Evolutionary conservation across 345 rosid species (phyloP).

Genomic region (Salix purpurea): DNA sequence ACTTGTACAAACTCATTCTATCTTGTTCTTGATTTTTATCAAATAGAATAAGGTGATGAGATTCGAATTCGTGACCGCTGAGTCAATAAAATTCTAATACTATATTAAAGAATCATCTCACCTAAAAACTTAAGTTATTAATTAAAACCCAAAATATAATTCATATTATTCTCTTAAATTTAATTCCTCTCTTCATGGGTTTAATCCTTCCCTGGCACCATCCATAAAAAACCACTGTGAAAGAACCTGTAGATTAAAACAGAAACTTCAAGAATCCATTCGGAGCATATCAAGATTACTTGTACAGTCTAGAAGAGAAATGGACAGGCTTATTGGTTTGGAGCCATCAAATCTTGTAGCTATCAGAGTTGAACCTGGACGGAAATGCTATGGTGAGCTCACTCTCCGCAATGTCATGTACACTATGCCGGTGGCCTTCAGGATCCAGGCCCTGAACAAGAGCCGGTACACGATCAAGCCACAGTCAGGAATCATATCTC

Average conservation of each 20-base stretch:
- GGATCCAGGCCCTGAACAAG: constrained; percentile 45
- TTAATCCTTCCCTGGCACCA: background rate
- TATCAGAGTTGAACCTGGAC: constrained; percentile 45
- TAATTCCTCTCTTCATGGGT: background rate
- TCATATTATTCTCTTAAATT: too few relatives aligned
- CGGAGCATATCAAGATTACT: too few relatives aligned
- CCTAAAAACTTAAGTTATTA: too few relatives aligned
- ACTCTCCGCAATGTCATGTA: constrained; percentile 63
- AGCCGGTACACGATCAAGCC: constrained; percentile 44
- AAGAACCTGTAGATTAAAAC: background rate
- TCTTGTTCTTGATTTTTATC: too few relatives aligned
- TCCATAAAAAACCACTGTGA: background rate
- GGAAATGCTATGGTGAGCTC: constrained; percentile 49
- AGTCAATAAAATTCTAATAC: too few relatives aligned
- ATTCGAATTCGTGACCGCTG: too few relatives aligned
- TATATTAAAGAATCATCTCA: too few relatives aligned
- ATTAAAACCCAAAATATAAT: too few relatives aligned
- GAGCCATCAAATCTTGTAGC: constrained; percentile 52
- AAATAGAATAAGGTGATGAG: too few relatives aligned
- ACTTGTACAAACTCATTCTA: too few relatives aligned
- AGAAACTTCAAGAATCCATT: background rate
- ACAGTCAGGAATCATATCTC: constrained; percentile 54
- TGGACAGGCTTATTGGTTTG: constrained; percentile 60
- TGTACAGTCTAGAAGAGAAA: background rate
- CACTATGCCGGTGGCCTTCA: constrained; percentile 69